These are phyloP conservation scores for Phytophthora hybrid DNA, from an alignment of 352 stramenopile genomes.

Conservation along the genomic window DNA sequence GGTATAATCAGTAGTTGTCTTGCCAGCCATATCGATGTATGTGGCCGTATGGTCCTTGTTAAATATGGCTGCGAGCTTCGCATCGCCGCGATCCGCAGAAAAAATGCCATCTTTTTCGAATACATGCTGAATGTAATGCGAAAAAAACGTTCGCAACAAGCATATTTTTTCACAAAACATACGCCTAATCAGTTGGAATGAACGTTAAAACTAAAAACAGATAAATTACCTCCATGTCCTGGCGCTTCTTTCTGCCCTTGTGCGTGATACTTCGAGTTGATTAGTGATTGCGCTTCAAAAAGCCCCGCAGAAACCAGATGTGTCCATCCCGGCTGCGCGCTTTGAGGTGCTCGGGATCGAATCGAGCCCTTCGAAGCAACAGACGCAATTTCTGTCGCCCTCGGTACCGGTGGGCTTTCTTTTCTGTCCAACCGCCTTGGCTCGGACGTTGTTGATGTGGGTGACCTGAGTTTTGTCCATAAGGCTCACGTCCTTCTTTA, in stretches of 20 bases:
- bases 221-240: neutral
- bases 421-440: too few relatives aligned
- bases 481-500: too few relatives aligned
- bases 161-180: neutral
- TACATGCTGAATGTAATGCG: slow-evolving; percentile 14
- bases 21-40: slow-evolving; percentile 20
- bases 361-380: slow-evolving; percentile 16
- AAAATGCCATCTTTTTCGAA: slow-evolving; percentile 19
- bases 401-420: neutral
- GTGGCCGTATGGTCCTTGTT: slow-evolving; percentile 26
- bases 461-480: too few relatives aligned
- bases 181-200: neutral
- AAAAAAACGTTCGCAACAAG: slow-evolving; percentile 21
- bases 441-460: too few relatives aligned
- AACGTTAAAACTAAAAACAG: neutral
- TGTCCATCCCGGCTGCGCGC: neutral
- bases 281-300: neutral
- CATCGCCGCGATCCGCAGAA: neutral
- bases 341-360: neutral
- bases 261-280: neutral
- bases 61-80: slow-evolving; percentile 5
- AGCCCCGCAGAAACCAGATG: neutral
- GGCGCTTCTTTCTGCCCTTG: neutral
- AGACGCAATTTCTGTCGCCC: neutral
- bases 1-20: slow-evolving; percentile 20